Conservation (phyloP, 345 rosid species). For the Ricinus communis region DNA sequence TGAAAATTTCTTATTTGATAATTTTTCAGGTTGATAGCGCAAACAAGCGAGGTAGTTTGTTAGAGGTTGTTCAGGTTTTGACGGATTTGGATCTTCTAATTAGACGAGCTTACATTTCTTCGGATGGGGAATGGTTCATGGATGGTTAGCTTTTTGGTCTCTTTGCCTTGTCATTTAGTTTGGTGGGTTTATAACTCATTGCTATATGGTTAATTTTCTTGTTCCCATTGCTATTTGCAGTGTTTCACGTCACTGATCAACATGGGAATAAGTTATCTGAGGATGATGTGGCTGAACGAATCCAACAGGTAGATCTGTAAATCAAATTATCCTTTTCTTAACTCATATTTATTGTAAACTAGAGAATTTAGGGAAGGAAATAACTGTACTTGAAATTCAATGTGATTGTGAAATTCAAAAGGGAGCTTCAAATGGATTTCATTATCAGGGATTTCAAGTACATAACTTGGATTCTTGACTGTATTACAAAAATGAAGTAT, state of each 20-base stretch:
- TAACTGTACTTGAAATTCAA: neutral
- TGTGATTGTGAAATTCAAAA: neutral
- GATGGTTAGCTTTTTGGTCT: conserved; percentile 52
- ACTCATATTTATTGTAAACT: neutral
- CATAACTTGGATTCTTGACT: neutral
- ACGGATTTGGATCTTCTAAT: conserved; percentile 69
- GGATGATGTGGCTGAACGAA: conserved; percentile 60
- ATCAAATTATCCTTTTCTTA: neutral
- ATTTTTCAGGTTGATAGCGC: conserved; percentile 71
- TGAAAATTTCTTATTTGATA: neutral
- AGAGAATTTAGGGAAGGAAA: neutral
- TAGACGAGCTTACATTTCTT: conserved; percentile 78
- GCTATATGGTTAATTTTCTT: conserved; percentile 14
- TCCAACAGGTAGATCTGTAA: conserved; percentile 63
- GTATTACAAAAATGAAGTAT: too few relatives aligned
- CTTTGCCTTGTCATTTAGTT: neutral
- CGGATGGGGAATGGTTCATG: conserved; percentile 91
- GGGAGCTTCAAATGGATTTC: neutral
- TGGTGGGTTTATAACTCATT: neutral
- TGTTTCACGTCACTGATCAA: conserved; percentile 75
- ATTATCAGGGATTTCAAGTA: neutral
- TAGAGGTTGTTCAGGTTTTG: conserved; percentile 82
- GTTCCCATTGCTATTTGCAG: conserved; percentile 33
- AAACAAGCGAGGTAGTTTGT: conserved; percentile 70
- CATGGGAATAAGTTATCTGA: conserved; percentile 65